phyloP scores from a whole-genome alignment of 805 yeast genomes.

The Lipomyces sp. region DNA sequence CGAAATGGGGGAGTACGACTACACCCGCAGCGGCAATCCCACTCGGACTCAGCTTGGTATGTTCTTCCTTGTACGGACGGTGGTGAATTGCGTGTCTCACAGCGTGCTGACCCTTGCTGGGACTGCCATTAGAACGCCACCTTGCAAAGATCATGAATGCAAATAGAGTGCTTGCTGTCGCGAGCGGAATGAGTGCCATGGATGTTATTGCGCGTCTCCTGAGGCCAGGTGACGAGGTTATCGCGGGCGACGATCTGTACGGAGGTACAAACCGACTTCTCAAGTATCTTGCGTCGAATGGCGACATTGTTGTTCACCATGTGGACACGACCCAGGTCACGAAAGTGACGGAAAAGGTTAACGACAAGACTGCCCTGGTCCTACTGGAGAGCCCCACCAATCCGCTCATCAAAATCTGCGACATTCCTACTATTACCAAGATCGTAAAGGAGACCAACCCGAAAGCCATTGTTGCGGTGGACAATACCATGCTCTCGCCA shows the following conservation, averaged over 20 bases:
- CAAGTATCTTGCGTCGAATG: constrained; percentile 62
- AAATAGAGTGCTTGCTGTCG: constrained; percentile 72
- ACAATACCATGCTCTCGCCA: constrained; percentile 97
- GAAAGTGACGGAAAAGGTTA: constrained; percentile 55
- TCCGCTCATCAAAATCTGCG: constrained; percentile 85
- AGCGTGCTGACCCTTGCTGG: not conserved
- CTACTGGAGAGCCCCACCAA: constrained; percentile 91
- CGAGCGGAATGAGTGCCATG: constrained; percentile 89
- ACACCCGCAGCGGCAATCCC: constrained; percentile 92
- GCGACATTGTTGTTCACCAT: constrained; percentile 65
- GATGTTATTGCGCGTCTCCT: constrained; percentile 78
- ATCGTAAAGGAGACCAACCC: constrained; percentile 68
- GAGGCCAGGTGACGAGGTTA: constrained; percentile 79
- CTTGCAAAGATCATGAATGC: constrained; percentile 76
- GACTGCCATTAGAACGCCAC: constrained; percentile 52
- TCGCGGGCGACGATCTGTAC: constrained; percentile 91
- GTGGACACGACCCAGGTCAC: constrained; percentile 76
- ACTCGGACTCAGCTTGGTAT: constrained; percentile 63
- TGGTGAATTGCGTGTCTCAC: not conserved
- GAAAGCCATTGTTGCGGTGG: constrained; percentile 72
- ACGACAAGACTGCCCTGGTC: constrained; percentile 63
- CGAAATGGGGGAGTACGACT: constrained; percentile 78
- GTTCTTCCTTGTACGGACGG: not conserved
- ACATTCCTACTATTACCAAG: constrained; percentile 62
- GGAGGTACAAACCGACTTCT: constrained; percentile 91